Conservation (phyloP, 2,329 filamentous ascomycete genomes). For the Pyrenophora tritici-repentis region DNA sequence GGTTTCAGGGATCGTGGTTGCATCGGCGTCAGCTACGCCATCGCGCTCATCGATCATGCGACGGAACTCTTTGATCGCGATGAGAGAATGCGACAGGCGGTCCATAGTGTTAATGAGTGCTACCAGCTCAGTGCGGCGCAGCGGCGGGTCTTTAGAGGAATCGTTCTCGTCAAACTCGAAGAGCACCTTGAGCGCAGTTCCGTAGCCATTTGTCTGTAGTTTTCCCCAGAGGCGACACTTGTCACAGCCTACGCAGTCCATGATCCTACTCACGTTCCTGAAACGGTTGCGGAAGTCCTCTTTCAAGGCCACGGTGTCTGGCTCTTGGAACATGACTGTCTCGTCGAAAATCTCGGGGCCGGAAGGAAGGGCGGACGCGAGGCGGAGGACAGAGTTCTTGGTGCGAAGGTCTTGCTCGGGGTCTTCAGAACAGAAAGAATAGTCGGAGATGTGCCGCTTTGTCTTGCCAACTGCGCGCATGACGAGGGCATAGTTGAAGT, state of each 20-base stretch:
- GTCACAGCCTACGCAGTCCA: constrained; percentile 99
- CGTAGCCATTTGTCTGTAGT: constrained; percentile 91
- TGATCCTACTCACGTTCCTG: constrained; percentile 92
- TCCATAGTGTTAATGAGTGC: constrained; percentile 94
- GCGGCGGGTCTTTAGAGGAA: constrained; percentile 66
- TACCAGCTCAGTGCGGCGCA: constrained; percentile 90
- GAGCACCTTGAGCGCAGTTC: constrained; percentile 90
- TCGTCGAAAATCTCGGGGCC: constrained; percentile 86
- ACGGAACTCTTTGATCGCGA: constrained; percentile 74
- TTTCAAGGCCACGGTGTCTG: constrained; percentile 76
- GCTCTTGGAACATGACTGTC: constrained; percentile 85
- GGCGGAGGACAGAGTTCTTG: constrained; percentile 76
- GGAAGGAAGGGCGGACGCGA: constrained; percentile 72
- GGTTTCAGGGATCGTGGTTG: constrained; percentile 23
- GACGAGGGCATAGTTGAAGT: constrained; percentile 98
- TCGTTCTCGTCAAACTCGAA: constrained; percentile 85
- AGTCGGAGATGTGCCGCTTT: constrained; percentile 76
- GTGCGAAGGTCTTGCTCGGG: constrained; percentile 76
- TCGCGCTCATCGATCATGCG: constrained; percentile 54
- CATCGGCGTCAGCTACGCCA: constrained; percentile 28
- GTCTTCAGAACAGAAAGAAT: constrained; percentile 93
- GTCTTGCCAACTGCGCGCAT: constrained; percentile 91
- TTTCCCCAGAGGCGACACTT: constrained; percentile 99
- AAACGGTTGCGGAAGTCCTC: constrained; percentile 98
- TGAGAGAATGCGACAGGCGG: constrained; percentile 79